Evolutionary conservation across 2,329 filamentous ascomycete species (phyloP), one percentile per base, ranked within the genome.

Genomic region (Alternaria triticina): DNA sequence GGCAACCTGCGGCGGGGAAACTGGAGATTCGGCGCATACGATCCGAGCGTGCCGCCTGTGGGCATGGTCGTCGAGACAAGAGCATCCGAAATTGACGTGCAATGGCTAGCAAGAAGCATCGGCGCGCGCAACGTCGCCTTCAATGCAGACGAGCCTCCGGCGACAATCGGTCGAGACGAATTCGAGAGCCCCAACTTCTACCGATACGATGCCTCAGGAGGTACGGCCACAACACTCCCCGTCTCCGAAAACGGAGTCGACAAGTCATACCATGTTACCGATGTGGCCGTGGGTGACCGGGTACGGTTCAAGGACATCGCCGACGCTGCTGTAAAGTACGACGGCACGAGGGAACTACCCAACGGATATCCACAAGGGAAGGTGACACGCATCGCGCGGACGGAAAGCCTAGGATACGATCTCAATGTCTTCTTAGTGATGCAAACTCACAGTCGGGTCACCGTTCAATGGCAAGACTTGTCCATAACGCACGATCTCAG

Each of bases 401-500:
- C 81, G 4, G 79, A 84, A 22, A 84, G 82, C 9, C 77, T 85
- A 44, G 87, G 86, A 2, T 88, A 86, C 70, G 87, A 90, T 67
- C 74, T 89, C 66, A 89, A 89, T 63, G 82, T 87, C 3, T 88
- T 85, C 67, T 81, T 83, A 12, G 79, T 89, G 55, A 78, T 83
- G 54, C 80, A 80, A 30, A 85, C 83, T 11, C 79, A 78, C 20
- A 86, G 86, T 3, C 76, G 79, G n/a, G 83, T 84, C 12, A 83
- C 79, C 1, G 84, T 89, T 5, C 83, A 85, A 64, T 90, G 88
- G 88, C 87, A 89, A 69, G 86, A 89, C 70, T 80, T 85, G 15
- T 82, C 82, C 9, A 77, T 84, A 28, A 86, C 85, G 1, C 79
- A 80, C 27, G 81, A 87, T 44, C 56, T 74, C 12, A 82, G 83